A percentile compares a stretch with the other conserved stretches of the same genome.
phyloP scores from a whole-genome alignment of 345 rosid species.

The Pugionium cornutum region DNA sequence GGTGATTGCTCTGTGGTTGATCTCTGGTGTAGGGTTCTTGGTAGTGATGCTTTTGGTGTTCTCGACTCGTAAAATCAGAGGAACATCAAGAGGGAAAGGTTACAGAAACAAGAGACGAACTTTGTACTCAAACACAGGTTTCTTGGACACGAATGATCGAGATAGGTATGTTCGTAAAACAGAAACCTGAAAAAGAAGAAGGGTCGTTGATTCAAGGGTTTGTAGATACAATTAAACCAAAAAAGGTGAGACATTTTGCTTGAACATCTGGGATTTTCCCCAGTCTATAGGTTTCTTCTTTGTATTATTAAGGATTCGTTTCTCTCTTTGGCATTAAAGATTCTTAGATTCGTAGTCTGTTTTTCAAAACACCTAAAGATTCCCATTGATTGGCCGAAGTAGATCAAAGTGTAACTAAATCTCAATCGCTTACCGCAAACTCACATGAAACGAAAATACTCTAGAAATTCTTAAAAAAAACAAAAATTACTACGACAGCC shows the following conservation, averaged over 20 bases:
- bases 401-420: no score
- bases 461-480: no score
- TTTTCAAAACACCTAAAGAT: background rate
- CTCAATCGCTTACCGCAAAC: no score
- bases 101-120: slow-evolving; percentile 64
- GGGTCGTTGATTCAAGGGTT: slow-evolving; percentile 16
- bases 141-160: slow-evolving; percentile 48
- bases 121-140: slow-evolving; percentile 43
- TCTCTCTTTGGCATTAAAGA: background rate
- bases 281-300: slow-evolving; percentile 29
- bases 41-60: slow-evolving; percentile 57
- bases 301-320: slow-evolving; percentile 22
- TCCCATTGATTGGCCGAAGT: no score
- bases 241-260: slow-evolving; percentile 26
- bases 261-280: slow-evolving; percentile 13
- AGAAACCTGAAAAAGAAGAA: slow-evolving; percentile 44
- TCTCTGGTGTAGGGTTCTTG: slow-evolving; percentile 75
- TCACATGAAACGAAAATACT: no score
- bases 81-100: slow-evolving; percentile 55
- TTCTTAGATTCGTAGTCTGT: background rate
- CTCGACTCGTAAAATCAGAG: slow-evolving; percentile 59
- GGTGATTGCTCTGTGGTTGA: slow-evolving; percentile 69
- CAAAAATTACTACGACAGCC: no score
- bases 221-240: slow-evolving; percentile 29
- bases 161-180: slow-evolving; percentile 50